Evolutionary conservation across 495 filamentous ascomycete species (phyloP).

Genomic region (Aspergillus leporis): DNA sequence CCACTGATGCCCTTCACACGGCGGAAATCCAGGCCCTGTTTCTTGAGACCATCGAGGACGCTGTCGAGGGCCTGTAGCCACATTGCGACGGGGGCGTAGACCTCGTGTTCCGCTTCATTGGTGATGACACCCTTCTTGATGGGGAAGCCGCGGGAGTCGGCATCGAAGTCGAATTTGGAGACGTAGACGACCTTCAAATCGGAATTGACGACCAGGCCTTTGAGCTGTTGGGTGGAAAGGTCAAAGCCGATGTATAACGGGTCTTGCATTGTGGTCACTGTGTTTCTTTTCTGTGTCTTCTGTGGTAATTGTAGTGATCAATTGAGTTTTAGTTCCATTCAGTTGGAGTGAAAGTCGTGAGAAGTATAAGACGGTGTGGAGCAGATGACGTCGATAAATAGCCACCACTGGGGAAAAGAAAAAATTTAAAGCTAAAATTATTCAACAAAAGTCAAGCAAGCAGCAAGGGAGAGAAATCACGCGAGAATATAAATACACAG

Average conservation of each 20-base stretch:
- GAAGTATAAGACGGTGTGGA: not conserved
- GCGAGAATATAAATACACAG: not conserved
- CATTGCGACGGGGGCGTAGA: constrained; percentile 89
- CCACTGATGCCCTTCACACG: constrained; percentile 82
- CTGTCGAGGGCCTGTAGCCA: constrained; percentile 92
- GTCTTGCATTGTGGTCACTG: constrained; percentile 36
- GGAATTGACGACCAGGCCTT: constrained; percentile 83
- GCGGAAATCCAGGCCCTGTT: constrained; percentile 72
- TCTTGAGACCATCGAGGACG: constrained; percentile 70
- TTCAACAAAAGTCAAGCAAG: constrained; percentile 5
- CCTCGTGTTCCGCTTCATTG: constrained; percentile 78
- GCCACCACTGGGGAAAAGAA: not conserved
- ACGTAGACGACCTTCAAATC: constrained; percentile 49
- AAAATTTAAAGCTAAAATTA: too few relatives aligned
- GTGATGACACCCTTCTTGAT: constrained; percentile 85
- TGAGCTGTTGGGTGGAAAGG: constrained; percentile 94
- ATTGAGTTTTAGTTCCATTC: not conserved
- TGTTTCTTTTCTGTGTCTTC: not conserved
- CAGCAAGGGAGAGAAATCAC: not conserved
- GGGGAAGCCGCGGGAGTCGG: constrained; percentile 70
- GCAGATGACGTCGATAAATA: constrained; percentile 10
- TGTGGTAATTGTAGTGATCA: not conserved
- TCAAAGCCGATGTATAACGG: constrained; percentile 92
- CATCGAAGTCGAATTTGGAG: constrained; percentile 65
- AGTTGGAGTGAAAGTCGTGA: not conserved